Conservation (phyloP, 441 rosid species). For the Aleurites moluccanus region DNA sequence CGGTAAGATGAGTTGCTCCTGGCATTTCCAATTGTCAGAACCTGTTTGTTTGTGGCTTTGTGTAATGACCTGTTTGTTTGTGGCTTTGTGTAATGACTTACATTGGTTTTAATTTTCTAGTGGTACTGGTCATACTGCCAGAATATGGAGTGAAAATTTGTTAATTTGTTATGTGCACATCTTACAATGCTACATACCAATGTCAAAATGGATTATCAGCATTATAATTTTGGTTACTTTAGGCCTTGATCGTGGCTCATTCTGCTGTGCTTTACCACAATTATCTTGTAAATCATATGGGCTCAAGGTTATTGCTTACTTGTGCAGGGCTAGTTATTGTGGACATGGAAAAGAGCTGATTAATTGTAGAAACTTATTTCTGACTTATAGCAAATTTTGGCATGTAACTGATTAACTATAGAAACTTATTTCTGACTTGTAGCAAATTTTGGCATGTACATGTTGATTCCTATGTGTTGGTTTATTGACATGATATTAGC, state of each 20-base stretch:
- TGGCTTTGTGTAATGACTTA: not conserved
- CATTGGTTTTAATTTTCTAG: slow-evolving; percentile 4
- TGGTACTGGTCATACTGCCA: not conserved
- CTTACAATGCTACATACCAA: not conserved
- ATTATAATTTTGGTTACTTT: not conserved
- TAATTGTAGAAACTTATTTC: not conserved
- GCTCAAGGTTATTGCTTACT: not conserved
- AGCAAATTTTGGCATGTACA: not conserved
- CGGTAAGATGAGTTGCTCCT: slow-evolving; percentile 42
- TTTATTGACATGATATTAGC: not conserved
- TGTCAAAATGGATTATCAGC: slow-evolving; percentile 4
- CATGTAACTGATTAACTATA: not conserved
- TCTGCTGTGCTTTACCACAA: not conserved
- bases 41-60: not conserved
- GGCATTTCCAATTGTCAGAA: slow-evolving; percentile 2
- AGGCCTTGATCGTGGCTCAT: not conserved
- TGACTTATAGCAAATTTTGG: not conserved
- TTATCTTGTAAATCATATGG: not conserved
- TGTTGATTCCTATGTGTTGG: not conserved
- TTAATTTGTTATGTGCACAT: not conserved
- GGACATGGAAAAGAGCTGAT: slow-evolving; percentile 8
- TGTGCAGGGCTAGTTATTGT: not conserved
- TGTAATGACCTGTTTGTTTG: not conserved
- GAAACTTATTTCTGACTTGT: not conserved
- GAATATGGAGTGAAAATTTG: not conserved